Conservation (phyloP, 345 rosid species). For the Eucalyptus cladocalyx region DNA sequence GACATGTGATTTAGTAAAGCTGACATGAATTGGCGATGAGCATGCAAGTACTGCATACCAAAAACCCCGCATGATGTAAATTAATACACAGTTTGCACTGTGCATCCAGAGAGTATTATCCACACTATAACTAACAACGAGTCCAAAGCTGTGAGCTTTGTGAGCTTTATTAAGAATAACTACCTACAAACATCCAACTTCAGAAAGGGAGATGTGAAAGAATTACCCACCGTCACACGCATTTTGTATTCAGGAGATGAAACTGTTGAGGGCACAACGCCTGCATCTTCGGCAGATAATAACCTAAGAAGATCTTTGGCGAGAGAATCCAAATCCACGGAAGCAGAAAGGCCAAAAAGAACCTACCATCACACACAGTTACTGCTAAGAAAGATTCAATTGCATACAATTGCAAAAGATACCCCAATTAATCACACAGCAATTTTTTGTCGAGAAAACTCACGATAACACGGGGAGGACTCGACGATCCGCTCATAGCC, state of each 20-base stretch:
- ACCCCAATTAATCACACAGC: not conserved
- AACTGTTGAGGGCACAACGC: slow-evolving; percentile 32
- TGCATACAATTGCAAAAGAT: not conserved
- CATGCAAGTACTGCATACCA: not conserved
- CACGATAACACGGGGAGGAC: slow-evolving; percentile 77
- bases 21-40: not conserved
- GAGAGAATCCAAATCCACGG: slow-evolving; percentile 42
- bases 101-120: not conserved
- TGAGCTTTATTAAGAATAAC: not conserved
- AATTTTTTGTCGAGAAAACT: slow-evolving; percentile 1
- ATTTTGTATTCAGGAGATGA: slow-evolving; percentile 63
- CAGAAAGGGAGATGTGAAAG: not conserved
- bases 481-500: slow-evolving; percentile 39
- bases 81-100: not conserved
- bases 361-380: slow-evolving; percentile 25
- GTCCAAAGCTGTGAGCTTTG: not conserved
- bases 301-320: slow-evolving; percentile 42
- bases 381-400: not conserved
- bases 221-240: slow-evolving; percentile 50
- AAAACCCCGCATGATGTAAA: not conserved
- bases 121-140: not conserved
- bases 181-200: not conserved
- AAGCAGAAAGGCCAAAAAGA: slow-evolving; percentile 72
- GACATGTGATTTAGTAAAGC: not conserved
- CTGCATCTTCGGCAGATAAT: slow-evolving; percentile 25